Base-by-base conservation (phyloP, 1,284 basidiomycete species). In the Leccinum solheimii region DNA sequence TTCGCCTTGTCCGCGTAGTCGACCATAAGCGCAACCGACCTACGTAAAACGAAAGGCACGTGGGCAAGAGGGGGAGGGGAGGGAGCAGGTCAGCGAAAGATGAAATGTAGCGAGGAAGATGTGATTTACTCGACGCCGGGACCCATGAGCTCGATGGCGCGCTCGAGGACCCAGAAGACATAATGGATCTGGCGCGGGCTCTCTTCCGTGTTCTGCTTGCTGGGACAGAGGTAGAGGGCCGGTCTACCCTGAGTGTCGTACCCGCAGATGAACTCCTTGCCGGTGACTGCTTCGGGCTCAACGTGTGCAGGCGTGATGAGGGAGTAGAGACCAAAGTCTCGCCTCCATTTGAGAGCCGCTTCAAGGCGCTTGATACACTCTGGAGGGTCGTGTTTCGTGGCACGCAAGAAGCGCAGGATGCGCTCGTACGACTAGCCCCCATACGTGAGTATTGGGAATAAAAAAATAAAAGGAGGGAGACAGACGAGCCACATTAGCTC, bases 1-100 rank as follows among this genome's bases (percentile, higher is more conserved):
- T 92, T 94, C 13, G 85, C 87, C 72, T 85, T 84, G 73, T 95
- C 92, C 4, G 87, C 91, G 64, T 91, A 92, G 75, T 95, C 87
- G 67, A 95, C 88, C 74, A 93, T 84, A n/a, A 95, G 80, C 30
- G 84, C 83, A 52, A 95, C 74, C 27, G 86, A 86, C 69, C 85
- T 90, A 63, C n/a, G 34, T 7, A 14, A 21, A 34, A n/a, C 13
- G n/a, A 5, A 30, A 11, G 2, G 23, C 19, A 7, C 23, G 51
- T 34, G 30, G 10, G 27, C 26, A 52, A n/a, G 27, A 23, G 19
- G 7, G 19, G 19, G 23, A 26, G 13, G 13, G 48, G 14, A 14
- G 23, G 6, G 48, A 16, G 23, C 8, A 23, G 8, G 13, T 50
- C 11, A 45, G 43, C 19, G 7, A 30, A 0, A 30, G 3, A 27